A percentile compares a stretch with the other conserved stretches of the same genome.
phyloP scores from a whole-genome alignment of 75 land plant genomes.

The Sequoia sempervirens region DNA sequence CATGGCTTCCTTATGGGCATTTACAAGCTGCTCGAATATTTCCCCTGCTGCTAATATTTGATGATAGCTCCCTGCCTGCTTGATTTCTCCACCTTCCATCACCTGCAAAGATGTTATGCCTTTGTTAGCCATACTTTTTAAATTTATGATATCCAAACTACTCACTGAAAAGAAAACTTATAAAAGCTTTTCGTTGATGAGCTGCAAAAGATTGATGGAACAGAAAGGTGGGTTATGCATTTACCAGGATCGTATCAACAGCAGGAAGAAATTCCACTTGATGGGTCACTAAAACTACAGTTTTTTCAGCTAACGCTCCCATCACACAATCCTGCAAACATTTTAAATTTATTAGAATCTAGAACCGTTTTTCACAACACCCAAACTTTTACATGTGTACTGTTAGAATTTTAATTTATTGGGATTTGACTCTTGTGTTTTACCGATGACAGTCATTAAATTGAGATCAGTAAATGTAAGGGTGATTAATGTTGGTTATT shows the following conservation, averaged over 20 bases:
- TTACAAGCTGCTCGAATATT: conserved; percentile 61
- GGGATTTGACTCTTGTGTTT: too few relatives aligned
- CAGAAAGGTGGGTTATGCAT: background rate
- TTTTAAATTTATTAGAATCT: background rate
- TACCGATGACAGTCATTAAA: too few relatives aligned
- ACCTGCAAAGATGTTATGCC: conserved; percentile 30
- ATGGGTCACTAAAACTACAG: conserved; percentile 90
- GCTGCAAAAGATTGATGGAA: background rate
- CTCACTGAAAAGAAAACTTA: background rate
- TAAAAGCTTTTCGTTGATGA: conserved; percentile 1
- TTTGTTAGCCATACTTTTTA: background rate
- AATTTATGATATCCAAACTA: background rate
- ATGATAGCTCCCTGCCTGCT: conserved; percentile 58
- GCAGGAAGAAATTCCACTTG: conserved; percentile 81
- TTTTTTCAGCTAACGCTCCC: conserved; percentile 54
- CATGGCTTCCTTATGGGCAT: conserved; percentile 63
- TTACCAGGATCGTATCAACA: conserved; percentile 68
- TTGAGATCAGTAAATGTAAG: too few relatives aligned
- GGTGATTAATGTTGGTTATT: too few relatives aligned
- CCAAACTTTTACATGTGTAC: too few relatives aligned
- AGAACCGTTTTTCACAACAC: background rate
- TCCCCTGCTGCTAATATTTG: conserved; percentile 55
- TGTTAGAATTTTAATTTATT: too few relatives aligned
- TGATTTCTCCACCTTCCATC: conserved; percentile 58
- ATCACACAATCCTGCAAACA: conserved; percentile 71